Evolutionary conservation across 2,329 filamentous ascomycete species (phyloP).

Genomic region (Nemania diffusa): DNA sequence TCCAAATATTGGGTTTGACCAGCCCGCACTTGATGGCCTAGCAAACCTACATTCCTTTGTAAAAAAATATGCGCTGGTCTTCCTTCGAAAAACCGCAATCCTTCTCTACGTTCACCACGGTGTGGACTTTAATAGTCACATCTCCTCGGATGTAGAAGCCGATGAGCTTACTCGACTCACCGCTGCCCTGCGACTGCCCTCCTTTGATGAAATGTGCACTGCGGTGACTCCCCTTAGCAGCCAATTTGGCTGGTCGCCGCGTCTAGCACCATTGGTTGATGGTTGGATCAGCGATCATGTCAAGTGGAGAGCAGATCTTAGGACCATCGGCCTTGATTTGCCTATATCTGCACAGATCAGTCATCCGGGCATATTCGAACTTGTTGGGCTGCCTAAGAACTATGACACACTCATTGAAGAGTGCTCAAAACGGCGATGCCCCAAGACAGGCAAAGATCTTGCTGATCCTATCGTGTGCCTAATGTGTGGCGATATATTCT

Average conservation of each 20-base stretch:
- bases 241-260: constrained; percentile 61
- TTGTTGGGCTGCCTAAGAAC: constrained; percentile 90
- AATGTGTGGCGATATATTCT: constrained; percentile 97
- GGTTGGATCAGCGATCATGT: constrained; percentile 81
- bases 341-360: constrained; percentile 64
- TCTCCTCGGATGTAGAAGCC: constrained; percentile 70
- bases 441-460: constrained; percentile 89
- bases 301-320: constrained; percentile 47
- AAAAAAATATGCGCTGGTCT: constrained; percentile 86
- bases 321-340: constrained; percentile 34
- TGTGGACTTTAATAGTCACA: constrained; percentile 81
- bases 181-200: constrained; percentile 77
- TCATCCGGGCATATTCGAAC: constrained; percentile 92
- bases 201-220: constrained; percentile 80
- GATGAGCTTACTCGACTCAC: constrained; percentile 86
- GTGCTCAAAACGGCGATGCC: constrained; percentile 83
- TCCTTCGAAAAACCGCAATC: constrained; percentile 85
- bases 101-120: constrained; percentile 89
- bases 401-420: constrained; percentile 95
- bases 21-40: constrained; percentile 64
- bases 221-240: constrained; percentile 61
- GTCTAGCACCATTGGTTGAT: constrained; percentile 58
- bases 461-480: constrained; percentile 92
- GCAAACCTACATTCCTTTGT: constrained; percentile 69
- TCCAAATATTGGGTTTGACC: constrained; percentile 62